Percentiles rank a stretch among this genome's conserved stretches.
These are phyloP conservation scores for Coniochaeta sp. DNA, from an alignment of 2,329 filamentous ascomycete genomes.

Conservation along the genomic window DNA sequence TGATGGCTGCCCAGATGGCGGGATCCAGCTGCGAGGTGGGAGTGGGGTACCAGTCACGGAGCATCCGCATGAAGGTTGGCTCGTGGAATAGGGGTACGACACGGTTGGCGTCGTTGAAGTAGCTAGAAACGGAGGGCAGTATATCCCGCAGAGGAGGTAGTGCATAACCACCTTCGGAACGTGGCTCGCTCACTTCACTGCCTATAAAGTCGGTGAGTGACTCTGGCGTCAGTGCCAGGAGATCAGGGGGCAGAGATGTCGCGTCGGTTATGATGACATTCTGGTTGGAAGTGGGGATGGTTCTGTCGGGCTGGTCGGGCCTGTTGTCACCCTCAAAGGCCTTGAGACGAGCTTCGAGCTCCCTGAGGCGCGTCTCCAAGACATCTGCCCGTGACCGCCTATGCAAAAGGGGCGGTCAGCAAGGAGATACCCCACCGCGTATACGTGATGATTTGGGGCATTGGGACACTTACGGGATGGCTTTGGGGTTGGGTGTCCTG, in stretches of 20 bases:
- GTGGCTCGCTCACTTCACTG: neutral
- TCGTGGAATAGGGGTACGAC: constrained; percentile 13
- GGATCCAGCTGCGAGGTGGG: constrained; percentile 13
- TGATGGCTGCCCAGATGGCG: constrained; percentile 15
- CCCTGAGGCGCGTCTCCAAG: neutral
- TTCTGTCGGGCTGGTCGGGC: neutral
- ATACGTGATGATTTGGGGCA: no score
- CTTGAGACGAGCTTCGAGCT: neutral
- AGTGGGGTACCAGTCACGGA: constrained; percentile 11
- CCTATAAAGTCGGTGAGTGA: neutral
- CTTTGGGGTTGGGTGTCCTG: neutral
- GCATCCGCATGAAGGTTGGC: constrained; percentile 12
- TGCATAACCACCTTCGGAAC: neutral
- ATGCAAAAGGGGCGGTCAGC: neutral
- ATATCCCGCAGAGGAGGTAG: constrained; percentile 12
- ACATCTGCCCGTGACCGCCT: neutral
- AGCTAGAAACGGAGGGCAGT: constrained; percentile 11
- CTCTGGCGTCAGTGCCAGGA: neutral
- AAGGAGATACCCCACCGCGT: no score
- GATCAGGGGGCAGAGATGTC: neutral
- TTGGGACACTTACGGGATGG: neutral
- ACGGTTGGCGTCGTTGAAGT: constrained; percentile 13
- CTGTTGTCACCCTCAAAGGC: neutral
- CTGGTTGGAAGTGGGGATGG: neutral
- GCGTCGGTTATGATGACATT: neutral